Percentiles rank a stretch among this genome's conserved stretches.
These are phyloP conservation scores for Insectozyma bohioensis DNA, from an alignment of 1,139 yeast genomes.

Conservation along the genomic window DNA sequence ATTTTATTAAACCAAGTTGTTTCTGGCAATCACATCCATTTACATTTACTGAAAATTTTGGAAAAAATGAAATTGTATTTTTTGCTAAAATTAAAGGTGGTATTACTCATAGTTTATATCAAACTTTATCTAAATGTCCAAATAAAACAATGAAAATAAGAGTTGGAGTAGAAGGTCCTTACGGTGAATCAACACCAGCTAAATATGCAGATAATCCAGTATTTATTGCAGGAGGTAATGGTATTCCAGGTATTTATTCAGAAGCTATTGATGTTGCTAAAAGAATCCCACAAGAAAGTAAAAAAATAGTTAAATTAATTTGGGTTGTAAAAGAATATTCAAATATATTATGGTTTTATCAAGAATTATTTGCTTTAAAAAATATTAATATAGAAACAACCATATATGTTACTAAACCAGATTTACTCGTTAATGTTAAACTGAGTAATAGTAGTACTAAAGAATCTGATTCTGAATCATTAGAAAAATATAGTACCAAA, in stretches of 20 bases:
- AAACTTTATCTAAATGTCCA: slow-evolving; percentile 29
- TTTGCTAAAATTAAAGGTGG: slow-evolving; percentile 40
- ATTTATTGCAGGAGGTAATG: slow-evolving; percentile 47
- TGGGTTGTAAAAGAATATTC: slow-evolving; percentile 31
- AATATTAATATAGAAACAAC: slow-evolving; percentile 26
- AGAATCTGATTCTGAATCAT: slow-evolving; percentile 1
- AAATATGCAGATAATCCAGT: slow-evolving; percentile 32
- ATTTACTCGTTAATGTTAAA: slow-evolving; percentile 1
- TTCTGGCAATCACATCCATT: slow-evolving; percentile 49
- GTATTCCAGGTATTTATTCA: slow-evolving; percentile 44
- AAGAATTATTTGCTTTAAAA: slow-evolving; percentile 28
- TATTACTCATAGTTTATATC: slow-evolving; percentile 33
- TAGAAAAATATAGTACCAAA: slow-evolving; percentile 8
- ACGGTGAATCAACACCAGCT: slow-evolving; percentile 34
- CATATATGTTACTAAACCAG: slow-evolving; percentile 33
- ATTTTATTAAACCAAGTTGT: slow-evolving; percentile 37
- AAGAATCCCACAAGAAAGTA: slow-evolving; percentile 1
- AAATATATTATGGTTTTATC: slow-evolving; percentile 34
- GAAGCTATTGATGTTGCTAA: slow-evolving; percentile 31
- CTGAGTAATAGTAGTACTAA: slow-evolving; percentile 1
- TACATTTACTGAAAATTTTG: slow-evolving; percentile 33
- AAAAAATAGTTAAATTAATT: slow-evolving; percentile 2
- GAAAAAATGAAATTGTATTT: slow-evolving; percentile 23
- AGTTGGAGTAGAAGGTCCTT: slow-evolving; percentile 45
- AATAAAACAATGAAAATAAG: slow-evolving; percentile 26